These are phyloP conservation scores for Carpinus viminea DNA, from an alignment of 306 rosid species.

Conservation along the genomic window DNA sequence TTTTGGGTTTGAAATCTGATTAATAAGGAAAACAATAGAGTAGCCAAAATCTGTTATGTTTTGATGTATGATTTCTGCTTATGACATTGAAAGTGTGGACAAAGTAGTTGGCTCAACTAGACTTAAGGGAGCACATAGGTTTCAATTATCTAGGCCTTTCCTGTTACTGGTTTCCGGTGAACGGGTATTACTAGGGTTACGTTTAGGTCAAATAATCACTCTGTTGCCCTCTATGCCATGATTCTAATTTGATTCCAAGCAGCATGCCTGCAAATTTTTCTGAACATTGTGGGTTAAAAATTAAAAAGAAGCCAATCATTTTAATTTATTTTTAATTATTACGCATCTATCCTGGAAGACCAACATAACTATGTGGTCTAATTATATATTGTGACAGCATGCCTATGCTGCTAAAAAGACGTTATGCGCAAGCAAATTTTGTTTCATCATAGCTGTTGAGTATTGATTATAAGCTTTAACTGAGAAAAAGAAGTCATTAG, in stretches of 20 bases:
- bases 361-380: not conserved
- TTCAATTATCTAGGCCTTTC: too few relatives aligned
- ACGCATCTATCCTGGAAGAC: not conserved
- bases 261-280: not conserved
- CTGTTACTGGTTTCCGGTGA: too few relatives aligned
- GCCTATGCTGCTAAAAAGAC: not conserved
- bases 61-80: not conserved
- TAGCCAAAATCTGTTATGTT: not conserved
- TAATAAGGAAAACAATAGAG: not conserved
- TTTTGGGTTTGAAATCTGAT: not conserved
- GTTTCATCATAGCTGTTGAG: not conserved
- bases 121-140: too few relatives aligned
- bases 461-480: not conserved
- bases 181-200: too few relatives aligned
- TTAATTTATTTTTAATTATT: not conserved
- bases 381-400: constrained; percentile 5
- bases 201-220: too few relatives aligned
- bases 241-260: not conserved
- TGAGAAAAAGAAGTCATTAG: too few relatives aligned
- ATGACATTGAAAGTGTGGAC: not conserved
- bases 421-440: not conserved
- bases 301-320: not conserved
- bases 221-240: not conserved
- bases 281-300: not conserved
- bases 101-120: not conserved